Evolutionary conservation across 305 asterid species (phyloP).

Genomic region (Fraxinus sp.): DNA sequence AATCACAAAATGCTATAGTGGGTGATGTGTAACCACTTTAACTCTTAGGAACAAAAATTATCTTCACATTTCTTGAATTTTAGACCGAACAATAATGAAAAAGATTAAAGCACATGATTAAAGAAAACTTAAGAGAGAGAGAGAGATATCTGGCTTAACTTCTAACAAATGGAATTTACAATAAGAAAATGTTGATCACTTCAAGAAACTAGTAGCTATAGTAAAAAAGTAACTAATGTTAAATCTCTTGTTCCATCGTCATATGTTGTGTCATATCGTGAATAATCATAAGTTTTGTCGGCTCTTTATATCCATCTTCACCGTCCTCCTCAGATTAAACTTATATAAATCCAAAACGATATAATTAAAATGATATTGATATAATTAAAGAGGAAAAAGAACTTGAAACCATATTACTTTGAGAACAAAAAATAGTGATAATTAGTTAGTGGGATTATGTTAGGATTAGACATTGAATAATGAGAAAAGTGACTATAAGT

Average conservation of each 20-base stretch:
- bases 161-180: neutral
- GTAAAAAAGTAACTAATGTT: neutral
- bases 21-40: neutral
- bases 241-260: neutral
- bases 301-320: neutral
- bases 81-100: neutral
- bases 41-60: neutral
- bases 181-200: neutral
- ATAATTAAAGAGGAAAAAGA: neutral
- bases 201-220: neutral
- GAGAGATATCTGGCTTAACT: neutral
- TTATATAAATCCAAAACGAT: too few relatives aligned
- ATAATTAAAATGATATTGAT: neutral
- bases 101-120: neutral
- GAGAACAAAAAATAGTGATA: neutral
- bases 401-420: neutral
- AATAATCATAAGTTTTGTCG: neutral
- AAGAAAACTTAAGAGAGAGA: neutral
- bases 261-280: neutral
- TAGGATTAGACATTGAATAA: neutral
- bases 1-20: neutral
- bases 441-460: neutral
- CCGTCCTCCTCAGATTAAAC: neutral
- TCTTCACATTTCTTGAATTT: neutral
- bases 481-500: neutral